Percentiles rank a stretch among this genome's conserved stretches.
Conservation (phyloP, 345 rosid species). For the Arabis alpina region DNA sequence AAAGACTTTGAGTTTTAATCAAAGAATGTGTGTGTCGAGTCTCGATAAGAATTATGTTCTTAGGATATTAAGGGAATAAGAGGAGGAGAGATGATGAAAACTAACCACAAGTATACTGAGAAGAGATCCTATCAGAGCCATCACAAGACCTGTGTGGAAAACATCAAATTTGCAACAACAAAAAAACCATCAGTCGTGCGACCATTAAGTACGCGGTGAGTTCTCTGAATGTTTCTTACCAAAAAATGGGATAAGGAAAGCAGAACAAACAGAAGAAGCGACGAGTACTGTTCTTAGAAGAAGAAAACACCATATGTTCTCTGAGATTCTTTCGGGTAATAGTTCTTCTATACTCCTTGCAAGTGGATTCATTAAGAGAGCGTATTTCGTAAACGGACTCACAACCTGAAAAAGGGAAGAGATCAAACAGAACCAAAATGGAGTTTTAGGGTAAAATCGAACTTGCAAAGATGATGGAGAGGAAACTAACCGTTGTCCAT, state of each 20-base stretch:
- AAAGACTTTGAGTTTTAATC: background rate
- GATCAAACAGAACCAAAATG: constrained; percentile 25
- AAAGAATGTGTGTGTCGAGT: constrained; percentile 1
- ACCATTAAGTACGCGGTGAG: background rate
- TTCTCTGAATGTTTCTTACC: constrained; percentile 52
- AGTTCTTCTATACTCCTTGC: constrained; percentile 94
- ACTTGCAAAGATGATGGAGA: constrained; percentile 7
- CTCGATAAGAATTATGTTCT: background rate
- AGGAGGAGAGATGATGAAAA: constrained; percentile 27
- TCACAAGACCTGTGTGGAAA: constrained; percentile 66
- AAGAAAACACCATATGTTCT: constrained; percentile 60
- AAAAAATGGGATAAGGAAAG: constrained; percentile 86
- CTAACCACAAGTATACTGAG: constrained; percentile 84
- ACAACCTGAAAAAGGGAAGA: constrained; percentile 58
- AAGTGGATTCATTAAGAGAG: constrained; percentile 81
- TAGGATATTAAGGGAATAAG: background rate
- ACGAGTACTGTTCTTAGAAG: constrained; percentile 78
- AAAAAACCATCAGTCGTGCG: background rate
- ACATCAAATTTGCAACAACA: constrained; percentile 1
- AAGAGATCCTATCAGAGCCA: constrained; percentile 92
- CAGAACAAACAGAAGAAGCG: constrained; percentile 74
- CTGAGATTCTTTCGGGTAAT: constrained; percentile 58
- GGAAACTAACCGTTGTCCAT: constrained; percentile 82
- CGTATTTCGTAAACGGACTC: constrained; percentile 93
- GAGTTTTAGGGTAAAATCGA: constrained; percentile 11